Conservation (phyloP, 1,284 basidiomycete genomes). For the Hemileia vastatrix region DNA sequence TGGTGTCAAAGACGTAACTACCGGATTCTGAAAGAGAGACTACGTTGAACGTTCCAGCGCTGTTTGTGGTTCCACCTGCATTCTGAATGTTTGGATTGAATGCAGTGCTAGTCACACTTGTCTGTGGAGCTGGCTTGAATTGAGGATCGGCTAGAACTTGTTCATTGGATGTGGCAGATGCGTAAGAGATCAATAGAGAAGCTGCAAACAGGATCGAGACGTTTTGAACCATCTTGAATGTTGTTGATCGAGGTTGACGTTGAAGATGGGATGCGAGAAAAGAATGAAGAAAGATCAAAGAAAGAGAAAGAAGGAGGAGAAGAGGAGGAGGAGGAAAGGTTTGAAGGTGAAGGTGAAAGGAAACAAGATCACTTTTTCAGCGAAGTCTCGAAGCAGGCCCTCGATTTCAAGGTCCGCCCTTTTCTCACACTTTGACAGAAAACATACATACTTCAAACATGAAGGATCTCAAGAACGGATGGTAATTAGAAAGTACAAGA, state of each 20-base stretch:
- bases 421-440: no score
- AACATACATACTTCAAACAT: no score
- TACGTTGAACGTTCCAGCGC: slow-evolving; percentile 35
- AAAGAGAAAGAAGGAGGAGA: not conserved
- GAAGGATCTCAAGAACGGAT: no score
- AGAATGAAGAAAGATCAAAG: no score
- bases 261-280: not conserved
- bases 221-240: no score
- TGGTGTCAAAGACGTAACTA: slow-evolving; percentile 25
- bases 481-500: no score
- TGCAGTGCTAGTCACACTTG: slow-evolving; percentile 7
- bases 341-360: not conserved
- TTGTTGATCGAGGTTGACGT: no score
- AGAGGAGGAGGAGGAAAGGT: not conserved
- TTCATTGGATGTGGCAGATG: not conserved
- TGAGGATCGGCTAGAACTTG: not conserved
- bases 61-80: slow-evolving; percentile 35
- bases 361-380: no score
- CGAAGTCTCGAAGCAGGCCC: no score
- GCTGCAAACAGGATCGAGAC: not conserved
- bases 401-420: no score
- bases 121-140: slow-evolving; percentile 8
- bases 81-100: slow-evolving; percentile 31
- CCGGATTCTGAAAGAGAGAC: slow-evolving; percentile 28
- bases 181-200: not conserved